A percentile compares a stretch with the other conserved stretches of the same genome.
Evolutionary conservation across 345 rosid genomes (phyloP).

Genomic region (Moricandia arvensis): DNA sequence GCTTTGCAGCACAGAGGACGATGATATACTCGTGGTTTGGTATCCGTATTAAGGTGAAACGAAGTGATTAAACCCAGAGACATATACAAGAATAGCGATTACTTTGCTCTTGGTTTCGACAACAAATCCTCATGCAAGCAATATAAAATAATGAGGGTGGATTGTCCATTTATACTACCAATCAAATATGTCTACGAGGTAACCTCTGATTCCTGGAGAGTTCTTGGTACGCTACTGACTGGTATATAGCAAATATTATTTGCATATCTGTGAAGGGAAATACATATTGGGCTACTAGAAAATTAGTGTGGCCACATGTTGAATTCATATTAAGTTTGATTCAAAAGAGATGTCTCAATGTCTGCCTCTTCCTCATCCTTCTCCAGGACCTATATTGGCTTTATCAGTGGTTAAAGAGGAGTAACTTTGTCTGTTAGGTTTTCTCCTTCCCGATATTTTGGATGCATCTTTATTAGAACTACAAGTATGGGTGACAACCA

Average conservation of each 20-base stretch:
- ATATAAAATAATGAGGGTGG: constrained; percentile 1
- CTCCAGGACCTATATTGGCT: neutral
- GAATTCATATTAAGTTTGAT: neutral
- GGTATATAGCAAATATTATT: neutral
- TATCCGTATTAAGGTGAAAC: neutral
- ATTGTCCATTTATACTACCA: neutral
- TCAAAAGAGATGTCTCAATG: neutral
- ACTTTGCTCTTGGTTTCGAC: constrained; percentile 13
- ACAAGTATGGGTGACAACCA: neutral
- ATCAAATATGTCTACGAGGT: neutral
- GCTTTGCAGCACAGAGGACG: neutral
- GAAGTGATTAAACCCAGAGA: neutral
- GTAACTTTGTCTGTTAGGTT: neutral
- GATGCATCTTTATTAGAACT: neutral
- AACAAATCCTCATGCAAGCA: neutral
- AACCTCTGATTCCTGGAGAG: neutral
- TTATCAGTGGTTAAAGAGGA: neutral
- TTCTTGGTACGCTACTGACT: neutral
- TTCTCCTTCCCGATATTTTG: neutral
- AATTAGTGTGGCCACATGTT: neutral
- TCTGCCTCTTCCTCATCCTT: neutral
- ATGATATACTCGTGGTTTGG: neutral
- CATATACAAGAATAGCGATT: neutral
- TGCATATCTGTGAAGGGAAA: neutral
- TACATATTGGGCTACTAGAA: neutral